Evolutionary conservation across 2,329 filamentous ascomycete genomes (phyloP), one percentile per base, ranked within the genome.

Genomic region (Akanthomyces muscarius): DNA sequence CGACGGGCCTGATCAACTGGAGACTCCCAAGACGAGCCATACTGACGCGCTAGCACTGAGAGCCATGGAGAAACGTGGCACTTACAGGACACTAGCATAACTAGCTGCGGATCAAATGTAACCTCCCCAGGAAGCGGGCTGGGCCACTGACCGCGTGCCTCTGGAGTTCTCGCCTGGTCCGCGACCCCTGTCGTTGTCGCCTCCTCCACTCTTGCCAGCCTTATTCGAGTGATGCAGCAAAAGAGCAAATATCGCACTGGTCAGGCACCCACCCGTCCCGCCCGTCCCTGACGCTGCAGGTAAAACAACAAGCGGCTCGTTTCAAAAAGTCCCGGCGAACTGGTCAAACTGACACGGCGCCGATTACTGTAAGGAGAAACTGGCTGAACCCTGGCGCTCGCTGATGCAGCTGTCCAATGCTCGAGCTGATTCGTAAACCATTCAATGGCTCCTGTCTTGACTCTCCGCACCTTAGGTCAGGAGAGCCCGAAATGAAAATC

Each of bases 81-180:
- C 44, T 50, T 50, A 25, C 44, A 58, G 42, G 55, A 38, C 44
- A 41, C 55, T 58, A 58, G 44, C 44, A 38, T 21, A 33, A 28
- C 55, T 58, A 58, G 44, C 44, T 48, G 55, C 30, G 55, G 28
- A 58, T 58, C 55, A 47, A 58, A 58, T 58, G 55, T 38, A 58
- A 48, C 55, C 44, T 45, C 28, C 28, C 44, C 54, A 44, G 44
- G 28, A 58, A 38, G 42, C 55, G n/a, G 55, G 41, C 41, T 41
- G 52, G 52, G 38, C 54, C 54, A 45, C 23, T 57, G 18, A 54
- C 25, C 50, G 18, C 30, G 30, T 36, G 5, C 28, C 30, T 36
- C 16, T 28, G 8, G 33, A 36, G 33, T 23, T 36, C 10, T 23
- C 28, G 14, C 28, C 30, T n/a, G 50, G 50, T 28, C 18, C 5